Base-by-base conservation (phyloP, 164 flowering plant species). In the Vitis rotundifolia region DNA sequence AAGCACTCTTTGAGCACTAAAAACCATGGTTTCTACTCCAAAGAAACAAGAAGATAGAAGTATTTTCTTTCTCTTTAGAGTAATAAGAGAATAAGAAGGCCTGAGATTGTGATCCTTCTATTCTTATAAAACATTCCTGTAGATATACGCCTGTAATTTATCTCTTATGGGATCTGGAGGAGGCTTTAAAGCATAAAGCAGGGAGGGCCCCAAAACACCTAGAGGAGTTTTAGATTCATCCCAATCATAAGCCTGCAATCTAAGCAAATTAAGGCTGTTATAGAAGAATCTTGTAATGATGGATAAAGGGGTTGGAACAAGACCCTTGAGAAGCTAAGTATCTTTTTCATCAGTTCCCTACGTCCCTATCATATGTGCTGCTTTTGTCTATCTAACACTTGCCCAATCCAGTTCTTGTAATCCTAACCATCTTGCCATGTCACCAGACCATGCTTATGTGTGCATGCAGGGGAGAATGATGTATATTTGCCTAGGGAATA, bases 261-360 rank as follows among this genome's bases (percentile, higher is more conserved):
- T 64, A 81, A 80, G 81, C 83, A 76, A 81, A 68, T 71, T 85
- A 82, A 87, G 91, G 84, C 86, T 89, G 87, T 72, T 82, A 72
- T 80, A 47, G 77, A 85, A 87, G 91, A 88, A 87, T 88, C 88
- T 86, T 81, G 80, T 81, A 79, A 79, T 71, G 73, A 81, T 80
- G 84, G 72, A 82, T 80, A 82, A 80, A 85, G 79, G 71, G 59
- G 26, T 74, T 75, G 82, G 83, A 77, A 78, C 82, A 80, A 76
- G 76, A 73, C 74, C 83, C 80, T 81, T 77, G 81, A 75, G 90
- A 88, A 82, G 90, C 88, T 69, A 84, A 84, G 86, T 74, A 81
- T 88, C 84, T 84, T 82, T 84, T 63, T 77, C 74, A 71, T 63
- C 72, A 68, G 66, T 77, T 71, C 76, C 81, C 63, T 73, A 75